Evolutionary conservation across 2,329 filamentous ascomycete genomes (phyloP), one percentile per base, ranked within the genome.

Genomic region (Paramyrothecium roridum): DNA sequence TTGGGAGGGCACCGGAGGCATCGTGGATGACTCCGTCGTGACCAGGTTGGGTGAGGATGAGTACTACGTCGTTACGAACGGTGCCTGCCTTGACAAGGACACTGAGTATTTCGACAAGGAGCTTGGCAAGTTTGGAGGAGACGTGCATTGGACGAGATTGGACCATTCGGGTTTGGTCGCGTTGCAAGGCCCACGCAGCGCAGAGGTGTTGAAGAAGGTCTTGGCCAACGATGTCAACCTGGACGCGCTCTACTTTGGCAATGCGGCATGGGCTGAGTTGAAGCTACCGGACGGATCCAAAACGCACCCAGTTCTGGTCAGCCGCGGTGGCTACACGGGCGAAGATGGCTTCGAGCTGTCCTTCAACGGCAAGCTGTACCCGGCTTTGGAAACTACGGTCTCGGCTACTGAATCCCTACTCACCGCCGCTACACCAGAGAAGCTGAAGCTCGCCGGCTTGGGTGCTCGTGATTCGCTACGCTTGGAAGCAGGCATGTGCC

Each of bases 341-440:
- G 95, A 99, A 77, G 95, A 99, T 72, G 95, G 95, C 46, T 99
- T 99, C 74, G 95, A 99, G 77, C 91, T 99, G 67, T 95, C 90
- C 45, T 89, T 97, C 65, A 71, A 73, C 57, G 71, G 70, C 61
- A 67, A 69, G 61, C 85, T 66, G 34, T 70, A 71, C 57, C 67
- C 70, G 6, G 71, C 71, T 11, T 59, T 65, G 50, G 71, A 75
- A 63, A 72, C 69, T 20, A 73, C 72, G 11, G 60, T 88, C 1
- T 81, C 84, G 0, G 80, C 80, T 22, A 87, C 90, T 6, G 81
- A 92, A 70, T 78, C 85, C 22, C 80, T 96, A 22, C 82, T 96
- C 49, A 71, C 80, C 45, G 77, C 82, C 33, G 87, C 87, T 23
- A 84, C 86, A 12, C 73, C 79, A 3, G 79, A 81, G 59, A 75